phyloP scores from a whole-genome alignment of 768 basidiomycete species.

The Tylopilus vinaceipallidus region DNA sequence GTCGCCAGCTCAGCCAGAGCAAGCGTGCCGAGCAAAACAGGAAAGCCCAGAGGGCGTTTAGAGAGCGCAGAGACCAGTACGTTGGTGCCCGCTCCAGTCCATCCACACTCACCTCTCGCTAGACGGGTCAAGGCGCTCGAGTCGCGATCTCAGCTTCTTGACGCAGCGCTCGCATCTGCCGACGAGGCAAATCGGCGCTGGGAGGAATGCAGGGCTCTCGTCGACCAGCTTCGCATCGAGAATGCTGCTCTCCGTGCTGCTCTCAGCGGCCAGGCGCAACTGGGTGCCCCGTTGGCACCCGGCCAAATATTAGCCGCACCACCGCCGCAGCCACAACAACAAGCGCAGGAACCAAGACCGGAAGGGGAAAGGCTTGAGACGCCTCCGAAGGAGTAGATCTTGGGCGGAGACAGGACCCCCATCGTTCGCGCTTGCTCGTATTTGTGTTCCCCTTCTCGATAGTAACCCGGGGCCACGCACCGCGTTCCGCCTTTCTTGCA shows the following conservation, averaged over 20 bases:
- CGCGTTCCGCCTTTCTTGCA: slow-evolving; percentile 9
- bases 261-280: slow-evolving; percentile 44
- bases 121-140: slow-evolving; percentile 89
- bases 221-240: slow-evolving; percentile 85
- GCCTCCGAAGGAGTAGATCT: slow-evolving; percentile 23
- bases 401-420: too few relatives aligned
- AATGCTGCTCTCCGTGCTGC: slow-evolving; percentile 76
- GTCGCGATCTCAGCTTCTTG: slow-evolving; percentile 79
- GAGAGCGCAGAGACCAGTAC: slow-evolving; percentile 87
- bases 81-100: slow-evolving; percentile 21
- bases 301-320: slow-evolving; percentile 26
- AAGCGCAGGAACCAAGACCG: slow-evolving; percentile 20
- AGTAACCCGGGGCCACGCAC: slow-evolving; percentile 14
- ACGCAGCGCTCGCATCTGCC: slow-evolving; percentile 81
- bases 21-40: slow-evolving; percentile 94
- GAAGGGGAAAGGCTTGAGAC: slow-evolving; percentile 31
- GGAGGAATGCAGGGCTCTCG: slow-evolving; percentile 87
- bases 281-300: slow-evolving; percentile 29
- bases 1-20: slow-evolving; percentile 68
- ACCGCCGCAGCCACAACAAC: slow-evolving; percentile 20
- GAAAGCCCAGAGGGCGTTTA: slow-evolving; percentile 89
- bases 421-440: not conserved
- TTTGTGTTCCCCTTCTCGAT: slow-evolving; percentile 6
- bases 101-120: slow-evolving; percentile 14
- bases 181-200: slow-evolving; percentile 88